phyloP scores from a whole-genome alignment of 306 rosid species.

The Pueraria montana region DNA sequence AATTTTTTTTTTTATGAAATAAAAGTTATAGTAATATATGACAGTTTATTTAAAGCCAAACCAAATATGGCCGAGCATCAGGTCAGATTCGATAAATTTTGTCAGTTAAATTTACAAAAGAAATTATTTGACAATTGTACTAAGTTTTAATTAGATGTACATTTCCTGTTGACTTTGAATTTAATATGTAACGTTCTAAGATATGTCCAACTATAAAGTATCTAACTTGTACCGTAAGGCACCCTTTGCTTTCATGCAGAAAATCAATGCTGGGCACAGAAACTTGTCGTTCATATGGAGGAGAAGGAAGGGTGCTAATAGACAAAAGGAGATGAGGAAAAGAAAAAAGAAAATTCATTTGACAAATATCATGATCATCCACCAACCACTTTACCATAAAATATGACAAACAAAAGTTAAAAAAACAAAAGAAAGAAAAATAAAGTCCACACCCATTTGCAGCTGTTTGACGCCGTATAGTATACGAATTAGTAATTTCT shows the following conservation, averaged over 20 bases:
- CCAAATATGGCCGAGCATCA: background rate
- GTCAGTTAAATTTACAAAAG: background rate
- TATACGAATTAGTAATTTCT: slow-evolving; percentile 7
- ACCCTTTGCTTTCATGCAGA: slow-evolving; percentile 21
- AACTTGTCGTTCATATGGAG: slow-evolving; percentile 16
- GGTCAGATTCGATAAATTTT: background rate
- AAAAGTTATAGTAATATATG: too few relatives aligned
- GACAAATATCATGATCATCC: slow-evolving; percentile 52
- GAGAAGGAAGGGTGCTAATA: background rate
- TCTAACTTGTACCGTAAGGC: slow-evolving; percentile 55
- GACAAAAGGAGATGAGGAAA: slow-evolving; percentile 8
- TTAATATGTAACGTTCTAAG: slow-evolving; percentile 13
- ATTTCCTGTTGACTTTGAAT: slow-evolving; percentile 50
- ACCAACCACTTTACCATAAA: slow-evolving; percentile 50
- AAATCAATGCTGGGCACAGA: slow-evolving; percentile 33
- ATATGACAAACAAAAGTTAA: background rate
- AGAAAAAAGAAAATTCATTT: slow-evolving; percentile 39
- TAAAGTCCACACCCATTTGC: slow-evolving; percentile 39
- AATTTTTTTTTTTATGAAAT: too few relatives aligned
- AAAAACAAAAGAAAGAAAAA: background rate
- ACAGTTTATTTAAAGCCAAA: background rate
- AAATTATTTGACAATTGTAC: background rate
- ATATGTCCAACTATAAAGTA: slow-evolving; percentile 37
- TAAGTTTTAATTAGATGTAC: background rate
- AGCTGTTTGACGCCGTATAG: slow-evolving; percentile 38